A percentile compares a stretch with the other conserved stretches of the same genome.
Evolutionary conservation across 768 basidiomycete genomes (phyloP).

Genomic region (Sporobolomyces roseus): DNA sequence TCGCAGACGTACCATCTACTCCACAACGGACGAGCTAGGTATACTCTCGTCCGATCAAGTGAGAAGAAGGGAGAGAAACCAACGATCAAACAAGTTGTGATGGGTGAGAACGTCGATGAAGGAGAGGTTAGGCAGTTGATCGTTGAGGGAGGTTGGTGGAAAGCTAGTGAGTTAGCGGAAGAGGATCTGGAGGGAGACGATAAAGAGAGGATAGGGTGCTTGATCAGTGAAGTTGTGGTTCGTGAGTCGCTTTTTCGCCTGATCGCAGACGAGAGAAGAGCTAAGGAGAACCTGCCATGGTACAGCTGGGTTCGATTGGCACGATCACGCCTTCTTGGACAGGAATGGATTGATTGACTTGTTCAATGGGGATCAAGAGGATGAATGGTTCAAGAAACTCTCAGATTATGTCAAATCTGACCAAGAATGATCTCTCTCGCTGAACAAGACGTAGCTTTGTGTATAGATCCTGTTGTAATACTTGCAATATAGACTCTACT

Average conservation of each 20-base stretch:
- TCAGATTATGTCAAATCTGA: slow-evolving; percentile 3
- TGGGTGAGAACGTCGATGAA: slow-evolving; percentile 52
- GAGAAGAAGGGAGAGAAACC: slow-evolving; percentile 45
- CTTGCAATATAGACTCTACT: slow-evolving; percentile 21
- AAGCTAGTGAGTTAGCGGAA: slow-evolving; percentile 46
- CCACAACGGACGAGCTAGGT: slow-evolving; percentile 57
- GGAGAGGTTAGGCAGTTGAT: slow-evolving; percentile 50
- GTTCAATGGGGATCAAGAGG: slow-evolving; percentile 47
- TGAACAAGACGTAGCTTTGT: too few relatives aligned
- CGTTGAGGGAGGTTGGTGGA: slow-evolving; percentile 45
- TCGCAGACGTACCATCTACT: slow-evolving; percentile 57
- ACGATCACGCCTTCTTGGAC: slow-evolving; percentile 56
- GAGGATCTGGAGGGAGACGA: slow-evolving; percentile 48
- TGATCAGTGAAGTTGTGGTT: slow-evolving; percentile 62
- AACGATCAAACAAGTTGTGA: slow-evolving; percentile 51
- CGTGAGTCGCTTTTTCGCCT: slow-evolving; percentile 48
- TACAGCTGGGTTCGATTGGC: slow-evolving; percentile 53
- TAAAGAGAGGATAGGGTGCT: slow-evolving; percentile 51
- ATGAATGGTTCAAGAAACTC: slow-evolving; percentile 26
- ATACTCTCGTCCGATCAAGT: slow-evolving; percentile 53
- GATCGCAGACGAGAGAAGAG: background rate
- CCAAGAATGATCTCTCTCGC: too few relatives aligned
- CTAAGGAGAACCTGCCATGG: background rate
- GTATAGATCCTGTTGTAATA: background rate
- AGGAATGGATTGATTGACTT: slow-evolving; percentile 48